Percentiles rank a stretch among this genome's conserved stretches.
phyloP scores from a whole-genome alignment of 163 green algal species.

The Coccomyxa subellipsoidea region DNA sequence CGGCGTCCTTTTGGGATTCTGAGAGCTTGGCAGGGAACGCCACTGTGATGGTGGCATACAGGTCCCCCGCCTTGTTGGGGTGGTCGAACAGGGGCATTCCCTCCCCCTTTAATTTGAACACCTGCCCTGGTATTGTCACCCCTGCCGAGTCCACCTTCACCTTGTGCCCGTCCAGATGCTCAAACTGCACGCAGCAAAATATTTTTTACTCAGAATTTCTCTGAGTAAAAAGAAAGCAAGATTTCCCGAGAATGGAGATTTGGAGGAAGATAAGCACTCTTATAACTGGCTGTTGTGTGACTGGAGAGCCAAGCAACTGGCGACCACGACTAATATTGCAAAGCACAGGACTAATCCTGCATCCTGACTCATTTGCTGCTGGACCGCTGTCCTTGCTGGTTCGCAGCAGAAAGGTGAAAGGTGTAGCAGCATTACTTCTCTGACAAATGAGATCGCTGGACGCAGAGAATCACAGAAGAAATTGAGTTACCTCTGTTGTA shows the following conservation, averaged over 20 bases:
- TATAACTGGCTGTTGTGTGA: too few relatives aligned
- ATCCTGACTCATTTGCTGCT: too few relatives aligned
- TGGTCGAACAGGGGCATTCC: constrained; percentile 72
- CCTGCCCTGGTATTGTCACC: constrained; percentile 79
- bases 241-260: too few relatives aligned
- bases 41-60: constrained; percentile 84
- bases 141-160: constrained; percentile 47
- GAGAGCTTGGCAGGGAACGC: constrained; percentile 76
- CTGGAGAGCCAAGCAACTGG: too few relatives aligned
- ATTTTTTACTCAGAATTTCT: too few relatives aligned
- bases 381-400: too few relatives aligned
- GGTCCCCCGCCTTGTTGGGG: constrained; percentile 58
- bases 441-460: background rate
- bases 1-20: constrained; percentile 52
- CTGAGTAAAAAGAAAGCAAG: too few relatives aligned
- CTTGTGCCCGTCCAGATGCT: constrained; percentile 91
- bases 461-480: background rate
- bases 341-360: too few relatives aligned
- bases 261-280: too few relatives aligned
- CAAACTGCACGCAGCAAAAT: constrained; percentile 51
- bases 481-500: constrained; percentile 28
- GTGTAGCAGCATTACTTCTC: too few relatives aligned
- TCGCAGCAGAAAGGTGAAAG: too few relatives aligned
- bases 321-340: too few relatives aligned
- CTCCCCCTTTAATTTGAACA: constrained; percentile 59